Evolutionary conservation across 2,329 filamentous ascomycete species (phyloP).

Genomic region (Pseudogymnoascus sp.): DNA sequence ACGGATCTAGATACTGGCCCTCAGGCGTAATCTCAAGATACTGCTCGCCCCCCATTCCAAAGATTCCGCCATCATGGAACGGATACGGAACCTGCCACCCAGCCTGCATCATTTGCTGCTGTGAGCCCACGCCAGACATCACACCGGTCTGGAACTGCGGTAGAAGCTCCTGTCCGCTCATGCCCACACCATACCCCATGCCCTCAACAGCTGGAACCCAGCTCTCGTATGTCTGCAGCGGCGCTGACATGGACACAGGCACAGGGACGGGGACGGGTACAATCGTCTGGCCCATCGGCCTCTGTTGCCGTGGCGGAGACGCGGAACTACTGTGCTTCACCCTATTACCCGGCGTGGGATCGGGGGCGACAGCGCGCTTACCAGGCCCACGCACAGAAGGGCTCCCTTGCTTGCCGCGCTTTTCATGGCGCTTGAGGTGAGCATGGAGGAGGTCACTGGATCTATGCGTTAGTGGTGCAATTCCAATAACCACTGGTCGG

Average conservation of each 20-base stretch:
- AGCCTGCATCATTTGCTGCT: neutral
- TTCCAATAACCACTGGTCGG: neutral
- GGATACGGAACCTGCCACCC: constrained; percentile 3
- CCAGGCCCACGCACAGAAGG: neutral
- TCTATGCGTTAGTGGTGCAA: neutral
- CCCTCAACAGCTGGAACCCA: neutral
- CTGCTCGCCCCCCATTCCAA: neutral
- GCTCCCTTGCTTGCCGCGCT: neutral
- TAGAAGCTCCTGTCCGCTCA: neutral
- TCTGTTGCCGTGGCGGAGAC: constrained; percentile 3
- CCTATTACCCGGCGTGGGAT: neutral
- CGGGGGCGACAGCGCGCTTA: neutral
- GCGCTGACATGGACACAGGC: neutral
- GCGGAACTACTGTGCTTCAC: neutral
- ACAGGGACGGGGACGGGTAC: neutral
- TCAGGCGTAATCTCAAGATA: neutral
- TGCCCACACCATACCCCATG: neutral
- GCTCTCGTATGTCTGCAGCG: neutral
- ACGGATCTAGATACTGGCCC: constrained; percentile 5
- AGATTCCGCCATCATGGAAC: constrained; percentile 10
- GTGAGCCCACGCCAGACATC: neutral
- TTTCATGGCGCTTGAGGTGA: constrained; percentile 20
- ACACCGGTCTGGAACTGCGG: neutral
- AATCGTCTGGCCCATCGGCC: neutral
- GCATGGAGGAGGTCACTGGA: constrained; percentile 21